Base-by-base conservation (phyloP, 768 basidiomycete genomes). In the Hirschioporus abietinus region DNA sequence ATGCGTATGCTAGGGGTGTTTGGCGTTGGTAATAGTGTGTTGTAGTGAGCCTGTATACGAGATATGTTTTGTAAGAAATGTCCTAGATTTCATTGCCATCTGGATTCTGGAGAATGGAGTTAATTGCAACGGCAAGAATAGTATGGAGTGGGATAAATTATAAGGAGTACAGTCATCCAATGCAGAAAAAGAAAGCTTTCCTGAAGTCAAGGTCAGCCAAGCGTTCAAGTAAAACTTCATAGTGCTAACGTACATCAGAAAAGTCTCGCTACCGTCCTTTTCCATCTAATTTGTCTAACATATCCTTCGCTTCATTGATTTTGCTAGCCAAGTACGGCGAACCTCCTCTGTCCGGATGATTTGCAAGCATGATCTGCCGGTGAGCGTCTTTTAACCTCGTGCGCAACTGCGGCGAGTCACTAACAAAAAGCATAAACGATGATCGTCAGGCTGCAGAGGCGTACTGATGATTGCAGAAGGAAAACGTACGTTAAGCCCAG, bases 241-340 rank as follows among this genome's bases (percentile, higher is more conserved):
- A 10, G 30, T n/a, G 9, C 58, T 7, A 61, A 61, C 12, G 2
- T 24, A 61, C 60, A 34, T 5, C 20, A 34, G 15, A 25, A 61
- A 25, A 15, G 18, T 1, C 2, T 7, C 25, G 60, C 23, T 61
- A 61, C 30, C 60, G 60, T 34, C 60, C 60, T 24, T 80, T 85
- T 64, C 84, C 83, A 63, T 90, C 88, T n/a, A 83, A 83, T 75
- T 91, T 93, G 35, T 97, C 95, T 61, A 97, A 76, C 66, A 96
- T 70, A 72, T 95, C 96, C 75, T 97, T 98, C 0, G 96, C 97
- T 74, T 99, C 97, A 77, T 99, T 99, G 69, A 99, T 96, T 84
- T 99, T 99, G 73, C 94, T 95, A 15, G 97, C 96, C 63, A 99
- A 80, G 78, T 98, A 99, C 7, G 97, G 97, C n/a, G 95, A 93